Evolutionary conservation across 2,329 filamentous ascomycete species (phyloP).

Genomic region (Geosmithia morbida): DNA sequence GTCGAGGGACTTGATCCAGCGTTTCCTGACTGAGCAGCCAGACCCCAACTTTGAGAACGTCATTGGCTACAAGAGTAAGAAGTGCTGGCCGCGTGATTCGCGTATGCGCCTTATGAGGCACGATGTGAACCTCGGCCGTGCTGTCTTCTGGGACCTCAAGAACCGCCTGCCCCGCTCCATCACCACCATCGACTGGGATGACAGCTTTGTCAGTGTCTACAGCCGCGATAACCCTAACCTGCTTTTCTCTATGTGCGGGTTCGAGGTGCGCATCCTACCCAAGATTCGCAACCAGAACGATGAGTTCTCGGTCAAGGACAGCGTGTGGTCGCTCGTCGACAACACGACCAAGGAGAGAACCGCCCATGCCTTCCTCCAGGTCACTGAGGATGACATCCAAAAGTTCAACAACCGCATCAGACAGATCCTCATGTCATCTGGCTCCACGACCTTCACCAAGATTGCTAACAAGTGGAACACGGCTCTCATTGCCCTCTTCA

Average conservation of each 20-base stretch:
- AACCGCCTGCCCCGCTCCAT: constrained; percentile 88
- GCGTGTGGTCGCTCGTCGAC: constrained; percentile 93
- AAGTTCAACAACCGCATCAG: constrained; percentile 99
- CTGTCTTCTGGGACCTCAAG: constrained; percentile 98
- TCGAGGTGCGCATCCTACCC: constrained; percentile 90
- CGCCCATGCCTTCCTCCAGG: constrained; percentile 92
- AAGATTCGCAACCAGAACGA: constrained; percentile 93
- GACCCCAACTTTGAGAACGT: constrained; percentile 99
- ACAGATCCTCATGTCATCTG: constrained; percentile 97
- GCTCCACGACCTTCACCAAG: constrained; percentile 98
- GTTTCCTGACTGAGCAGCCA: constrained; percentile 94
- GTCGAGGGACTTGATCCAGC: constrained; percentile 87
- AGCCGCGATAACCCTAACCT: constrained; percentile 95
- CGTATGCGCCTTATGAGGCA: constrained; percentile 98
- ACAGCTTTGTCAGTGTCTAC: constrained; percentile 96
- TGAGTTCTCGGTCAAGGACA: constrained; percentile 94
- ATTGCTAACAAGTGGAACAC: constrained; percentile 99
- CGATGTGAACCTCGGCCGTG: constrained; percentile 92
- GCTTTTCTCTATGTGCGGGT: constrained; percentile 94
- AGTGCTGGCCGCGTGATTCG: constrained; percentile 96
- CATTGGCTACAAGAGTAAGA: constrained; percentile 98
- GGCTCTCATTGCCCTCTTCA: constrained; percentile 89
- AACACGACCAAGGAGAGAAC: constrained; percentile 95
- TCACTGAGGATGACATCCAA: constrained; percentile 93
- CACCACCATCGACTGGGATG: constrained; percentile 97